Evolutionary conservation across 2,329 filamentous ascomycete species (phyloP), one percentile per base, ranked within the genome.

Genomic region (Exophiala sp.): DNA sequence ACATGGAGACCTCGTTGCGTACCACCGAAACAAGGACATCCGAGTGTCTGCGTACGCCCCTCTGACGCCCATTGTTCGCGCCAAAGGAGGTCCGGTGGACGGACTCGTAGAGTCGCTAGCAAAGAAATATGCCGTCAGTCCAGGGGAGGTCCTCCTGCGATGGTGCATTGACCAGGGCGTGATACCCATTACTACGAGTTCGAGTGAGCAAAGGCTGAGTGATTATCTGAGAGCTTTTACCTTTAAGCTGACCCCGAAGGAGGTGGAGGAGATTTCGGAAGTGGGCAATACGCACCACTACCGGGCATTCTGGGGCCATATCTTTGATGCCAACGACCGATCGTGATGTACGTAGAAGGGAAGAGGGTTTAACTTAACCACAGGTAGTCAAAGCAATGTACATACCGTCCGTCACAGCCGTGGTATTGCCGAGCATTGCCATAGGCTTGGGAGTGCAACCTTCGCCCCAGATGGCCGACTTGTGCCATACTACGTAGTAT

Each of bases 101-200:
- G 68, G 69, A 3, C 63, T 74, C n/a, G 63, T 81, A 37, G 68
- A 70, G 0, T 62, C 61, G 1, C 62, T 83, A 50, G 71, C 76
- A n/a, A 76, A 76, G 62, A 83, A 83, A 64, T 83, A 83, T 61
- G 77, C 71, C 0, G 80, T 82, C 38, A 72, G 64, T 45, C 72
- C 77, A 41, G 74, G 71, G 1, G 79, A 83, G 64, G 74, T 83
- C 46, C 65, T 73, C 43, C 60, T 83, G 47, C 67, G 80, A 44
- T 84, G 79, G 79, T 76, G 73, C 42, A 73, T 83, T 43, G 79
- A 83, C 57, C 78, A 80, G 59, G 79, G 78, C 19, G 64, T 77
- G 49, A 72, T 82, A 13, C 66, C 76, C 0, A 74, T 84, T 50
- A 82, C 79, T 4, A 83, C 80, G 2, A 80, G 75, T 50, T 67